Base-by-base conservation (phyloP, 225 moss, liverwort and hornwort genomes). In the Pleurozium schreberi region DNA sequence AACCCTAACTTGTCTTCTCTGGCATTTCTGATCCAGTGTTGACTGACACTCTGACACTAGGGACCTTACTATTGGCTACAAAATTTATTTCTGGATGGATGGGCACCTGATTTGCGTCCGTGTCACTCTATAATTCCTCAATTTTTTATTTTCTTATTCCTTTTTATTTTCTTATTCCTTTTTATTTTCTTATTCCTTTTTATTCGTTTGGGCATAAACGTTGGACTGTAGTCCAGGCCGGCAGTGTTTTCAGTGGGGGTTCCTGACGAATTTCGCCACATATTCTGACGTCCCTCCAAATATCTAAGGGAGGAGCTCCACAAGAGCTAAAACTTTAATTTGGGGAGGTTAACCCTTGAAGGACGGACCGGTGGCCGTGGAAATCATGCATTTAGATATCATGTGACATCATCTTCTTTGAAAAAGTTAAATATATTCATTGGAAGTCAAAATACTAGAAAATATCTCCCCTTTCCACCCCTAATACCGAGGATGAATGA, bases 1-100 rank as follows among this genome's bases (percentile, higher is more conserved):
- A 92, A 92, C 90, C 92, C 92, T 92, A 92, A 87, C 57, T 74
- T 66, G 12, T 76, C 38, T 81, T 45, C 55, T 34, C 11, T 63
- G 30, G 12, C 55, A 31, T 59, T 62, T 68, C 83, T 75, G 77
- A 60, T 89, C 85, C 63, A 59, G 85, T 49, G n/a, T 70, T 58
- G 85, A 77, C 88, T 84, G 88, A 57, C 84, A 84, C 9, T 42
- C 65, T 70, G 90, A 71, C 88, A 79, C 36, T 4, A 7, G 85
- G 82, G 23, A 83, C 78, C 52, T 42, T 58, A 17, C 77, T 40
- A 85, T 82, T 90, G 89, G 89, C 77, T 34, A 55, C 17, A 49
- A 87, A 84, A 31, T 17, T 40, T 13, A 43, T 28, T 69, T 89
- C 5, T 31, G 62, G 52, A 74, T 71, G 84, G 6, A 25, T 64